Evolutionary conservation across 768 basidiomycete species (phyloP), one percentile per base, ranked within the genome.

Genomic region (Agrocybe praecox): DNA sequence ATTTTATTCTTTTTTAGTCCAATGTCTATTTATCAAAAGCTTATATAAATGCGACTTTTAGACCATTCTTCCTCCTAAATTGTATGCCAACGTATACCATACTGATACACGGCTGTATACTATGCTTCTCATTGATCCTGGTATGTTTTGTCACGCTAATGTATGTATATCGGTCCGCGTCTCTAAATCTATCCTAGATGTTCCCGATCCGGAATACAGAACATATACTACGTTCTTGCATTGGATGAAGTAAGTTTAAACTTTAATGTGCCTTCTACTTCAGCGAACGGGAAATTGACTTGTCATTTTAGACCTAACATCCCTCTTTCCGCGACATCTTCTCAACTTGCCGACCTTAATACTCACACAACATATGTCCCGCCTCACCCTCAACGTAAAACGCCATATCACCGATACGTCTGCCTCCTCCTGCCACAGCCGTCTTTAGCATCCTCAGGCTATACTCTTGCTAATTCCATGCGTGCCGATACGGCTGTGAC

Each of bases 371-470:
- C 75, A 22, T 98, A 96, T 71, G 77, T 96, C 60, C 91, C 96
- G 6, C 97, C 96, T 4, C 94, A 97, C 62, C 96, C 96, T 2
- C 90, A 94, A 68, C 82, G 83, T 34, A 94, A 95, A 49, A 89
- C 94, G 11, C 85, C 86, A 0, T 94, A 92, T 72, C 96, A 99
- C 73, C 93, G 96, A 59, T 97, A 96, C 70, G 83, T 86, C 9
- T 62, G 89, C 44, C 75, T 96, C 24, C 75, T 96, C 24, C 79
- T 96, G 46, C 87, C 85, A 10, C 94, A 96, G 63, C 77, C 82
- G 29, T 73, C 78, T 10, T 60, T 71, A 33, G 70, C 59, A n/a
- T 62, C 59, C 1, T 54, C 64, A 17, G 63, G 65, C 29, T 75
- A 79, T 63, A 69, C 72, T 33, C 69, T 69, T 43, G 74, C 73